Base-by-base conservation (phyloP, 78 protist genomes). In the Dictyostelium intermedium region DNA sequence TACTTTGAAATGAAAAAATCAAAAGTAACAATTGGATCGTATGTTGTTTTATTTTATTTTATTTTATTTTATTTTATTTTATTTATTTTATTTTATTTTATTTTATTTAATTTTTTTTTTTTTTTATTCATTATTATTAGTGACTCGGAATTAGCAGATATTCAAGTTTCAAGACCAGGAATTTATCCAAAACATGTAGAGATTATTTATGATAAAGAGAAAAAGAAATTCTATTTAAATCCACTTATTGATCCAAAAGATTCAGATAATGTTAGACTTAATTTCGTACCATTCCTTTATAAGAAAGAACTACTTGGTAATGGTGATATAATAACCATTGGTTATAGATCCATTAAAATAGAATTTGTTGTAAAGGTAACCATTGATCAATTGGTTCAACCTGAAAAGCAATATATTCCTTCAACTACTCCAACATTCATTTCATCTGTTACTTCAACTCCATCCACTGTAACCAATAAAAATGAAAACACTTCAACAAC, bases 261-360 rank as follows among this genome's bases (percentile, higher is more conserved):
- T 23, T 43, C 79, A 11, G 92, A 86, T 77, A 60, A 83, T 10
- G 23, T 86, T 56, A 73, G 92, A 77, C 25, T 86, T 32, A 86
- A 86, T 56, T 45, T 32, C 61, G 76, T 86, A 13, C 92, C 92
- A 56, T 74, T 76, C 8, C 78, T 86, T 23, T 63, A 76, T 34
- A 86, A 60, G 56, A 32, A 20, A n/a, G 77, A 37, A n/a, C 1
- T 56, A 41, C 60, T 86, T 3, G 72, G 66, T 10, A 39, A 86
- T 30, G 18, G 41, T 35, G 92, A 86, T 60, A 86, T 86, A 32
- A 60, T 86, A n/a, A 14, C 92, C 20, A 34, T 86, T 56, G 39
- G 72, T 34, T 73, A 34, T 66, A 77, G 92, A 25, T 86, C 92
- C 56, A 73, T 86, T 66, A 86, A 76, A 80, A 86, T 86, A 6